A percentile compares a stretch with the other conserved stretches of the same genome.
phyloP scores from a whole-genome alignment of 2,329 filamentous ascomycete genomes.

The Byssochlamys sp. region DNA sequence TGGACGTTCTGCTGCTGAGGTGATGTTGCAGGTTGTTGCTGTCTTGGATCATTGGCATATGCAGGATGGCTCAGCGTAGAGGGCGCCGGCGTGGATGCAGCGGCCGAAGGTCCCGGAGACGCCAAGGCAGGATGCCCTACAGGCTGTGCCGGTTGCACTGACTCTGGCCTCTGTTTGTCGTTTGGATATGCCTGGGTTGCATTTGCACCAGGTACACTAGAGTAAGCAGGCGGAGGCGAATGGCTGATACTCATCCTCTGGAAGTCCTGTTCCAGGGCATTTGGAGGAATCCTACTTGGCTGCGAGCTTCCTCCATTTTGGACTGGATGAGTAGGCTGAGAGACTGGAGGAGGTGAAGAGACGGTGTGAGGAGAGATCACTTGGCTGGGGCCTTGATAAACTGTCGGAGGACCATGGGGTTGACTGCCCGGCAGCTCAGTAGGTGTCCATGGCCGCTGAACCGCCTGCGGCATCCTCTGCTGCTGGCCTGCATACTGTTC shows the following conservation, averaged over 20 bases:
- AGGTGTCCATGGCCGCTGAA: constrained; percentile 75
- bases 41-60: constrained; percentile 73
- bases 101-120: constrained; percentile 12
- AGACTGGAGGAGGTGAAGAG: constrained; percentile 18
- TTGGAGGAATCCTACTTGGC: constrained; percentile 44
- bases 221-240: constrained; percentile 91
- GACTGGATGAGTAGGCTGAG: constrained; percentile 14
- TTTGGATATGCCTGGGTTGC: constrained; percentile 56
- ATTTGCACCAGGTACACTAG: constrained; percentile 52
- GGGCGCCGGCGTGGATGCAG: constrained; percentile 18
- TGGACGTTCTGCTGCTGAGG: constrained; percentile 37
- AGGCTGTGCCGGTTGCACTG: neutral
- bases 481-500: constrained; percentile 61
- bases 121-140: constrained; percentile 19
- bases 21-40: constrained; percentile 22
- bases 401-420: constrained; percentile 78
- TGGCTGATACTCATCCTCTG: constrained; percentile 69
- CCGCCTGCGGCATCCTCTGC: constrained; percentile 27
- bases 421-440: constrained; percentile 80
- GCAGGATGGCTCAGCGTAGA: constrained; percentile 62
- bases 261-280: constrained; percentile 76
- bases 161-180: constrained; percentile 60
- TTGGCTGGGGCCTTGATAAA: constrained; percentile 77
- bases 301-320: constrained; percentile 14
- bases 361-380: constrained; percentile 41